Base-by-base conservation (phyloP, 2,329 filamentous ascomycete genomes). In the Diplodia scrobiculata region DNA sequence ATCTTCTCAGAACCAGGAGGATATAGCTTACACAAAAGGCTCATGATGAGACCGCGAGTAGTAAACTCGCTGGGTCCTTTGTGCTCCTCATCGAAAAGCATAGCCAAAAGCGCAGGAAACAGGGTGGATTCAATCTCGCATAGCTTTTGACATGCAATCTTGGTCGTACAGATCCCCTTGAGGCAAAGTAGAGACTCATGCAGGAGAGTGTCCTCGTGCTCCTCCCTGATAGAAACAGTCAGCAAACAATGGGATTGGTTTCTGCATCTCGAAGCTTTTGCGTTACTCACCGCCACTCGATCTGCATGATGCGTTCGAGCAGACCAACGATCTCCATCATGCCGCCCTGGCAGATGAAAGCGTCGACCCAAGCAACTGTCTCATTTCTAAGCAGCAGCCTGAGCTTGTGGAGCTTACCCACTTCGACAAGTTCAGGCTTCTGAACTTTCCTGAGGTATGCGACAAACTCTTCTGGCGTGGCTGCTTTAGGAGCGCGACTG, bases 21-120 rank as follows among this genome's bases (percentile, higher is more conserved):
- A 41, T 2, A 13, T n/a, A n/a, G 72, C 77, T 75, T 70, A 79
- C 77, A 94, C 27, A 99, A 81, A 6, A 98, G 84, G 58, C 91
- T 95, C 45, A 93, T 91, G 74, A 98, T 90, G 71, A 98, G 91
- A 71, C 89, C 90, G 65, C 95, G 89, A 13, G 95, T 98, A 4
- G 91, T 95, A 76, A 97, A 99, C 77, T 99, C 95, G 80, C 91
- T 96, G 0, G 95, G 95, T 0, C 95, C 95, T 77, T 98, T 98
- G 81, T 93, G 96, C 75, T 98, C 94, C n/a, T 96, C 91, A 73
- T 97, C 93, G 73, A 98, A 98, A 48, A 98, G 83, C 89, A 98
- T 92, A 67, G 86, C 86, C 54, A 98, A 80, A 54, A 99, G 81
- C 29, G 91, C 91, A 1, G 94, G 92, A 73, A 98, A 97, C 9